Base-by-base conservation (phyloP, 768 basidiomycete genomes). In the Leccinum disarticulatum region DNA sequence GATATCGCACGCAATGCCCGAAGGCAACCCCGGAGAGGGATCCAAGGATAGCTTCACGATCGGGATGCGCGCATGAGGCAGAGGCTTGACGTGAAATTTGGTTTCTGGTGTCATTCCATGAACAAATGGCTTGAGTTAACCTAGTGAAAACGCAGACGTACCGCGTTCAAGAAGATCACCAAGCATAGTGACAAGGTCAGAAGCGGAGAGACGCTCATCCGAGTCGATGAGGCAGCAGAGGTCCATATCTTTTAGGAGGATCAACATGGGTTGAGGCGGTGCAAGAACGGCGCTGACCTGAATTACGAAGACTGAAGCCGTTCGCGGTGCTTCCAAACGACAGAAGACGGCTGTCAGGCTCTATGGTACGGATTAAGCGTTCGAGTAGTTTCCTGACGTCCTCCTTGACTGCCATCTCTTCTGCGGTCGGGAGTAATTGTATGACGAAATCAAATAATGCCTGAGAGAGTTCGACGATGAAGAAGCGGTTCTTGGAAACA, bases 251-350 rank as follows among this genome's bases (percentile, higher is more conserved):
- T 68, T 47, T 9, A 28, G 13, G 50, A 55, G 41, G 62, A 59
- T 68, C 61, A 63, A 52, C 58, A 33, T 14, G 35, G 49, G 15
- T 31, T 33, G 50, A 22, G 56, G 61, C 31, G 58, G 58, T 17
- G 52, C 27, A 53, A 28, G 46, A 57, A 61, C 56, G 61, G 35
- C 25, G 65, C 79, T 58, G 55, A 91, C 95, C 95, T 62, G 94
- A 96, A 78, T 98, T 97, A 66, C 94, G 84, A 68, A 98, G 84
- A 72, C 93, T 95, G 80, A 98, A 96, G 59, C 95, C 95, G 70
- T 98, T 98, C 11, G 95, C 95, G 38, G 93, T 97, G 71, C 93
- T 95, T 35, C 96, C 96, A 73, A 99, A 99, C 58, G 94, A 93
- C 66, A 96, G 76, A 66, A 99, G 78, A 55, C 92, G 87, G 64